These are phyloP conservation scores for Gaeumannomyces tritici DNA, from an alignment of 2,329 filamentous ascomycete species.

Conservation along the genomic window DNA sequence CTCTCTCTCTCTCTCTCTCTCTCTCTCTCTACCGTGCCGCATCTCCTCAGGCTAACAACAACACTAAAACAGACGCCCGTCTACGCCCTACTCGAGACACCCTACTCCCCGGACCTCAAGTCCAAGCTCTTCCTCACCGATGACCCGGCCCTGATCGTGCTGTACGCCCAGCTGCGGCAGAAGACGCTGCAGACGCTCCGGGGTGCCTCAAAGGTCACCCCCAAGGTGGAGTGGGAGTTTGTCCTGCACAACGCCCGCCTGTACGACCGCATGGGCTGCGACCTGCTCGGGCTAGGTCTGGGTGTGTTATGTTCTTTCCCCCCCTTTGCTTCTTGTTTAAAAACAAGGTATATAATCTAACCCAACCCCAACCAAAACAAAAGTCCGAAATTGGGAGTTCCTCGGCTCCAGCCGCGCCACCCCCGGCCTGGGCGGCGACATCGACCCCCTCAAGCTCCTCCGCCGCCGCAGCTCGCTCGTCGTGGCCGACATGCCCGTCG, in stretches of 20 bases:
- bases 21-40: too few species aligned
- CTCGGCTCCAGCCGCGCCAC: constrained; percentile 30
- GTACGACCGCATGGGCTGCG: constrained; percentile 89
- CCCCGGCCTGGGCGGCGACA: constrained; percentile 32
- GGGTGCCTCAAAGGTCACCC: constrained; percentile 73
- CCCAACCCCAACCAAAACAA: too few species aligned
- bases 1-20: neutral
- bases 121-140: constrained; percentile 79
- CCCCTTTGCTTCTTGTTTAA: constrained; percentile 1
- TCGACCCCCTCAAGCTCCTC: constrained; percentile 59
- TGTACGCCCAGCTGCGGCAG: constrained; percentile 79
- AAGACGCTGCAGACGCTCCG: constrained; percentile 74
- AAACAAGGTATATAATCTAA: too few species aligned
- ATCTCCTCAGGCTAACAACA: neutral
- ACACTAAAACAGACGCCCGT: constrained; percentile 57
- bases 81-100: constrained; percentile 60
- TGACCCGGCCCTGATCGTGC: constrained; percentile 76
- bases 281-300: constrained; percentile 77
- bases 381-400: constrained; percentile 76
- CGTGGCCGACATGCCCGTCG: constrained; percentile 59
- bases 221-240: constrained; percentile 78
- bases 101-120: constrained; percentile 58
- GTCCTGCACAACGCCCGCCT: constrained; percentile 75
- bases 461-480: constrained; percentile 67
- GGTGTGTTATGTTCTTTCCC: constrained; percentile 36